Base-by-base conservation (phyloP, 345 rosid genomes). In the Brassica nigra region DNA sequence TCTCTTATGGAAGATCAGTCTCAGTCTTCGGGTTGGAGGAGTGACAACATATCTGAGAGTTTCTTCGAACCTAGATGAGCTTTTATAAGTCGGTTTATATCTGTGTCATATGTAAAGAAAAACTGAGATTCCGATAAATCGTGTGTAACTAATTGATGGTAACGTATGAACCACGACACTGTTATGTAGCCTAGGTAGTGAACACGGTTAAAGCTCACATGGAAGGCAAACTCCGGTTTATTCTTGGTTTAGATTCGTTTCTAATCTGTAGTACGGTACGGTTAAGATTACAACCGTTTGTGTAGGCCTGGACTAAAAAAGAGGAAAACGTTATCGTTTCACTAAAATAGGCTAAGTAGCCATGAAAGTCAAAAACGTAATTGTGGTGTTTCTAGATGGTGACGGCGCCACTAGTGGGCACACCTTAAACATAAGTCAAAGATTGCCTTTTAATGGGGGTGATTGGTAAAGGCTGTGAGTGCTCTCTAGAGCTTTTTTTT, bases 31-130 rank as follows among this genome's bases (percentile, higher is more conserved):
- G 91, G 90, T 62, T 79, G 90, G 3, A 82, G 85, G 69, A 86
- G 78, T 68, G 58, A 78, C 36, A 83, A 80, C 64, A 78, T 23
- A 80, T 80, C 89, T 9, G 71, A 86, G 42, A 87, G 93, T 78
- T 80, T 67, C 75, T 59, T 86, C 1, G 78, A 78, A 12, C 93
- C 97, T 69, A 85, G 96, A 84, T 88, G 81, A 86, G 62, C 42
- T 78, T 64, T 70, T 36, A 5, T 49, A 62, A 59, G 28, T 62
- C 31, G 23, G 57, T 6, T 62, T 66, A 27, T 54, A 64, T 63
- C 15, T 65, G 59, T 37, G 27, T 39, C 37, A 61, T 72, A 78
- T 73, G 77, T 72, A 73, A 23, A 79, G 4, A 42, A 42, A 33
- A 33, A 3, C 1, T 39, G 54, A 78, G 68, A 36, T 55, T 8